Conservation (phyloP, 768 basidiomycete genomes). For the Serendipita sp. region DNA sequence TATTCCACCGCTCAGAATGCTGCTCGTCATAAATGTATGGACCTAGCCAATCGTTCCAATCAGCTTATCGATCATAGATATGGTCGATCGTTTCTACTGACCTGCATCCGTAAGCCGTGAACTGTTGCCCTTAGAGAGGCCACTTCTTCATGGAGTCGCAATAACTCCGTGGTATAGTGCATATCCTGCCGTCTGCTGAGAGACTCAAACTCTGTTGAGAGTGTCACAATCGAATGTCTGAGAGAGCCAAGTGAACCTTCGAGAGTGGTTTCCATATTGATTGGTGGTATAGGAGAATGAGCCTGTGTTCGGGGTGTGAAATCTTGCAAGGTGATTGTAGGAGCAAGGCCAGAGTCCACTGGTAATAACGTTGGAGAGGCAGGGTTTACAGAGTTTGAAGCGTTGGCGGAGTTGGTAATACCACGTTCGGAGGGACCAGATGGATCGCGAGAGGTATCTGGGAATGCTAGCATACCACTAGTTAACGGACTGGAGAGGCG, state of each 20-base stretch:
- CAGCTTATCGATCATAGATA: not conserved
- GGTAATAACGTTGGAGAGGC: too few species aligned
- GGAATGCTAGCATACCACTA: not conserved
- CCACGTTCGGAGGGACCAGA: not conserved
- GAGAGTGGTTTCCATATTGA: conserved; percentile 45
- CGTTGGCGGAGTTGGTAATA: not conserved
- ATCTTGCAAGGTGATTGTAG: conserved; percentile 9
- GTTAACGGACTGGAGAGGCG: conserved; percentile 1
- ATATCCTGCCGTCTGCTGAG: conserved; percentile 49
- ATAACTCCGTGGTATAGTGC: conserved; percentile 50
- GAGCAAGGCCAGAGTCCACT: not conserved
- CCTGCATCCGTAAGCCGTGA: conserved; percentile 69
- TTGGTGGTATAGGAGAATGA: conserved; percentile 22
- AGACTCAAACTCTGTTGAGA: conserved; percentile 46
- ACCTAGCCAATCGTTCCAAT: not conserved
- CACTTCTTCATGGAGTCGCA: conserved; percentile 59
- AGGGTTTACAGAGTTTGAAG: not conserved
- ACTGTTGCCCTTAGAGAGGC: conserved; percentile 49
- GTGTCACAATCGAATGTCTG: conserved; percentile 40
- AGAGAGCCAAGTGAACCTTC: conserved; percentile 45
- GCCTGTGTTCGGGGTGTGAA: conserved; percentile 6
- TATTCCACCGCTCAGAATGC: not conserved
- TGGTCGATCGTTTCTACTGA: conserved; percentile 18
- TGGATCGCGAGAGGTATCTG: not conserved
- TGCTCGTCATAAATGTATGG: conserved; percentile 6